Base-by-base conservation (phyloP, 148 eudicot genomes). In the Fagopyrum esculentum region DNA sequence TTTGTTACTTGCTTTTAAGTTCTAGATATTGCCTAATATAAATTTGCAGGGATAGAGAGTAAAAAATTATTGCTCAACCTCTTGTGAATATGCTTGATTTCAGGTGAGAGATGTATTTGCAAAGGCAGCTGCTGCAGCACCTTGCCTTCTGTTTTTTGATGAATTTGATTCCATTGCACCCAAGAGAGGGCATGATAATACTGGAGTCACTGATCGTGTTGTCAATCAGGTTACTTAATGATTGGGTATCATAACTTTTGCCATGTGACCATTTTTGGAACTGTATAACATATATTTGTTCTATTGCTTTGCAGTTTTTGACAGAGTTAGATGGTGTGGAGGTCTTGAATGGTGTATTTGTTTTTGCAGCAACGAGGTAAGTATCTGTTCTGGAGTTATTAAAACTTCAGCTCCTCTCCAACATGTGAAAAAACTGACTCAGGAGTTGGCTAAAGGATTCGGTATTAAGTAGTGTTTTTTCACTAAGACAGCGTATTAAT, bases 91-190 rank as follows among this genome's bases (percentile, higher is more conserved):
- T 3, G 50, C 30, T 79, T 83, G 56, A 57, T 82, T 81, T 83
- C 81, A 93, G 98, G 98, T 95, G 73, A 91, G 98, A 57, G 98
- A 92, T 88, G 88, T 92, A 80, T 95, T 95, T 75, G 85, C 96
- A 74, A 95, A 89, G 84, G 98, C 98, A 55, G 89, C 98, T 19
- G 93, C 98, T 74, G 98, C 98, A 57, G 98, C 98, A 75, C 98
- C 98, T 64, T 95, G 98, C 80, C 87, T 95, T 64, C 92, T 95
- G 50, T 95, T 95, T 81, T 95, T 92, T 80, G 97, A 95, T 84
- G 98, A 95, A 84, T 95, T 95, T 86, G 98, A 95, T 87, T 95
- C 98, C 54, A 95, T 95, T 75, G 98, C 98, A 30, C 98, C 98
- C 74, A 92, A 95, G 85, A 89, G 98, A 85, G 98, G 98, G 57